Conservation (phyloP, 306 rosid species). For the Notholithocarpus densiflorus region DNA sequence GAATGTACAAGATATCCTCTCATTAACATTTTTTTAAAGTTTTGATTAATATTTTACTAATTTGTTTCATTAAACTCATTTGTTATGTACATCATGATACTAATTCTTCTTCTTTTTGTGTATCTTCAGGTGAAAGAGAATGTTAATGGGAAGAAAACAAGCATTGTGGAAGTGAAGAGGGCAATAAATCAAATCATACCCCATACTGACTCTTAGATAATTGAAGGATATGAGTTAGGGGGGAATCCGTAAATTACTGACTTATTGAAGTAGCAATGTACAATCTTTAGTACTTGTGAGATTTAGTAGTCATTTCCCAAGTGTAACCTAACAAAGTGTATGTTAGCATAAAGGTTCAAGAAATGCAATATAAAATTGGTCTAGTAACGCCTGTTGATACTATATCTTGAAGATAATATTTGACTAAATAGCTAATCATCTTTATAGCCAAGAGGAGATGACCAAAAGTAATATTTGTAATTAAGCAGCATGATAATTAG, state of each 20-base stretch:
- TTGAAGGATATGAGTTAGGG: background rate
- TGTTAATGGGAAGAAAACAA: slow-evolving; percentile 61
- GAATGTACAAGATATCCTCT: no score
- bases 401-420: background rate
- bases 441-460: background rate
- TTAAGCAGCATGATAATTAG: background rate
- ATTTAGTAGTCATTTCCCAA: background rate
- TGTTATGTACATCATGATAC: background rate
- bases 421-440: background rate
- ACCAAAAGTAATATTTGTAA: background rate
- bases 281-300: background rate
- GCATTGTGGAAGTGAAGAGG: slow-evolving; percentile 89
- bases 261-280: background rate
- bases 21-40: no score
- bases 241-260: background rate
- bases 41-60: no score
- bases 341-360: background rate
- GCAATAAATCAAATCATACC: slow-evolving; percentile 81
- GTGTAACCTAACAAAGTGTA: slow-evolving; percentile 14
- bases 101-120: background rate
- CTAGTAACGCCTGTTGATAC: background rate
- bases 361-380: background rate
- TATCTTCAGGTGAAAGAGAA: slow-evolving; percentile 60
- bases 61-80: background rate
- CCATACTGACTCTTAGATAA: slow-evolving; percentile 29